These are phyloP conservation scores for Colletotrichum abscissum DNA, from an alignment of 2,329 filamentous ascomycete genomes.

Conservation along the genomic window DNA sequence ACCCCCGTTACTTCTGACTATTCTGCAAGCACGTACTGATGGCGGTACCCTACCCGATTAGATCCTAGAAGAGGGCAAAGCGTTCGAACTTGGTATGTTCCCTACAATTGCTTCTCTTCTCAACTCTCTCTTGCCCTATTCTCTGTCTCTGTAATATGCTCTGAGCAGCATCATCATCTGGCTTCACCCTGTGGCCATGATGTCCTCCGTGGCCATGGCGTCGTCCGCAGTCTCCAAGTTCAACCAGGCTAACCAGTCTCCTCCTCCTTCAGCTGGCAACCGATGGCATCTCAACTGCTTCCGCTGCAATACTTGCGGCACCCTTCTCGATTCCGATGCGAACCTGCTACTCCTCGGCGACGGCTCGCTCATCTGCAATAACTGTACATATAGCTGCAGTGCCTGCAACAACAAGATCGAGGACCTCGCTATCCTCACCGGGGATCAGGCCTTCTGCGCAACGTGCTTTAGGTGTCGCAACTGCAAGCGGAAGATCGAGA, in stretches of 20 bases:
- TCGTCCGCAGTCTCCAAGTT: constrained; percentile 36
- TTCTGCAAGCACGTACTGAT: constrained; percentile 33
- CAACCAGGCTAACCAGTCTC: constrained; percentile 40
- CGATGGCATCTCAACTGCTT: constrained; percentile 99
- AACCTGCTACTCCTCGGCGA: constrained; percentile 97
- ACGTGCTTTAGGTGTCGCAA: constrained; percentile 98
- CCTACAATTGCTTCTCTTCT: constrained; percentile 8
- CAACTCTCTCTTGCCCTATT: background rate
- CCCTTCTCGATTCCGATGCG: constrained; percentile 96
- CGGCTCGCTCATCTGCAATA: constrained; percentile 98
- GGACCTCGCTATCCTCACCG: constrained; percentile 95
- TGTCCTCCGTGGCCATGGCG: constrained; percentile 24
- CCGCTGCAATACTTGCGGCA: constrained; percentile 94
- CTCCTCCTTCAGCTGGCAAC: constrained; percentile 75
- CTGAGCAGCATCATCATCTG: constrained; percentile 4
- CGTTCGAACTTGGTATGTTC: constrained; percentile 89
- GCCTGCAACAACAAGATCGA: constrained; percentile 98
- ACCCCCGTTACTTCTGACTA: constrained; percentile 8
- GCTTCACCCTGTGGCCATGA: constrained; percentile 7
- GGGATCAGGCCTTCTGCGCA: constrained; percentile 97
- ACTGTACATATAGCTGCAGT: constrained; percentile 98
- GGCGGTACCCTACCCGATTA: constrained; percentile 50
- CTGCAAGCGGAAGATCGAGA: constrained; percentile 99
- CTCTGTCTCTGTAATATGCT: background rate
- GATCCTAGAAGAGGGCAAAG: constrained; percentile 98